Percentiles rank a stretch among this genome's conserved stretches.
Conservation (phyloP, 163 green algal genomes). For the Scenedesmus sp. region DNA sequence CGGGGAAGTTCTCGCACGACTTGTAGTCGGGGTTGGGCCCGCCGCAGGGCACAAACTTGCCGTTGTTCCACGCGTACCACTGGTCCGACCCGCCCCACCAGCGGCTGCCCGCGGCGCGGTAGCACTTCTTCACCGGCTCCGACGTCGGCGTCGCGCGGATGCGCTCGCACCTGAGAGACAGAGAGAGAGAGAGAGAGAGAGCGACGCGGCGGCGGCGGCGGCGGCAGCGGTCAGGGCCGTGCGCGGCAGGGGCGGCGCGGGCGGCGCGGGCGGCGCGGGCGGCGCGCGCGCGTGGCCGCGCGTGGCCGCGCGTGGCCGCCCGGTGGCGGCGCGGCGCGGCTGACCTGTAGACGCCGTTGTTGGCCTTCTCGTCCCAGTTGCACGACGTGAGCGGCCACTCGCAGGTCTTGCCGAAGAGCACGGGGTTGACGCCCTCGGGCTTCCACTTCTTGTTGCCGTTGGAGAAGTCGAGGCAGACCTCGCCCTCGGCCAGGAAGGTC, state of each 20-base stretch:
- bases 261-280: too few relatives aligned
- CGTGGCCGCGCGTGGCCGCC: too few relatives aligned
- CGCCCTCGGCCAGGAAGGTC: slow-evolving; percentile 7
- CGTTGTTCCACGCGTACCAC: slow-evolving; percentile 23
- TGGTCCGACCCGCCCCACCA: slow-evolving; percentile 40
- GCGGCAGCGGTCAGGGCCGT: too few relatives aligned
- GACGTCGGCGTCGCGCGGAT: not conserved
- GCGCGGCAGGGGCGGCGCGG: too few relatives aligned
- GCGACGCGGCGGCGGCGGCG: too few relatives aligned
- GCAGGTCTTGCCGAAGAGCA: slow-evolving; percentile 17
- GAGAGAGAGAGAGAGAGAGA: not conserved
- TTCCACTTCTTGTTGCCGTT: slow-evolving; percentile 32
- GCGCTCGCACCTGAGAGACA: slow-evolving; percentile 10
- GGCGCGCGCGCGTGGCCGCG: too few relatives aligned
- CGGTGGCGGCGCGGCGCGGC: too few relatives aligned
- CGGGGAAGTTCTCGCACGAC: not conserved
- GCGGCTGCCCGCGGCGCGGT: slow-evolving; percentile 25
- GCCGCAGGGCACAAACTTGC: slow-evolving; percentile 34
- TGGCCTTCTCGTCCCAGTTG: slow-evolving; percentile 36
- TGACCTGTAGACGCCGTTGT: slow-evolving; percentile 37
- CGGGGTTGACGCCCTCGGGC: slow-evolving; percentile 16
- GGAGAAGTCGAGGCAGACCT: slow-evolving; percentile 23
- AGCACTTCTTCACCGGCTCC: not conserved
- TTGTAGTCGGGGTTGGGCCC: slow-evolving; percentile 36
- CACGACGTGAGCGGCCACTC: slow-evolving; percentile 24